These are phyloP conservation scores for Aulographum hederae DNA, from an alignment of 2,329 filamentous ascomycete genomes.

Conservation along the genomic window DNA sequence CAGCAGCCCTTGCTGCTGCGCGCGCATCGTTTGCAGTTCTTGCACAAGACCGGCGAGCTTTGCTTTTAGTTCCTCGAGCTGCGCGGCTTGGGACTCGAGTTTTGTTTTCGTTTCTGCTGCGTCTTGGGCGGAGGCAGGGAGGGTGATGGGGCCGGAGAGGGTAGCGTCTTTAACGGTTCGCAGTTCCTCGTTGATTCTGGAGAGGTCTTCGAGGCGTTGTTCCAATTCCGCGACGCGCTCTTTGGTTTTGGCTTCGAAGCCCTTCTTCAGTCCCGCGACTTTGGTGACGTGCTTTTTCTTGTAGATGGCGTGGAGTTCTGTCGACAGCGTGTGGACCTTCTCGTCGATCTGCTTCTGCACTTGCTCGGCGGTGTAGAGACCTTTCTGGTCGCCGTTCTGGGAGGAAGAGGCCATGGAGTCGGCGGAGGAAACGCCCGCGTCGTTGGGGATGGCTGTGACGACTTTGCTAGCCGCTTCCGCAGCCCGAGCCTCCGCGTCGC, in stretches of 20 bases:
- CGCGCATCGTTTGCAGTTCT: slow-evolving; percentile 50
- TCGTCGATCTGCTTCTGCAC: slow-evolving; percentile 61
- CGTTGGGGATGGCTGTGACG: neutral
- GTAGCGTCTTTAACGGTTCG: slow-evolving; percentile 46
- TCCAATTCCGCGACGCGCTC: slow-evolving; percentile 73
- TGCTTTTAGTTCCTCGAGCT: slow-evolving; percentile 52
- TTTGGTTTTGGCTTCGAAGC: slow-evolving; percentile 73
- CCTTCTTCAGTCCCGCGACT: slow-evolving; percentile 69
- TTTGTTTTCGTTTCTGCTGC: slow-evolving; percentile 24
- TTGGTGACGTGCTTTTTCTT: slow-evolving; percentile 97
- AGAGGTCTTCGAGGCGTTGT: slow-evolving; percentile 46
- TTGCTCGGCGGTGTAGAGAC: slow-evolving; percentile 18
- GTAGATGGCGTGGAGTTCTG: slow-evolving; percentile 82
- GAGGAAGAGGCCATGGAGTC: too few species aligned
- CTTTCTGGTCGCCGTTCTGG: neutral
- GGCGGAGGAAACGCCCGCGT: too few species aligned
- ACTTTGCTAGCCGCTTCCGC: slow-evolving; percentile 36
- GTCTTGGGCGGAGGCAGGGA: slow-evolving; percentile 5
- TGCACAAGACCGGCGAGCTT: slow-evolving; percentile 58
- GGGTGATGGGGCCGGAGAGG: slow-evolving; percentile 31
- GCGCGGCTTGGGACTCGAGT: slow-evolving; percentile 45
- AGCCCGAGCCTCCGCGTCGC: slow-evolving; percentile 58
- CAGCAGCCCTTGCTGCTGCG: slow-evolving; percentile 49
- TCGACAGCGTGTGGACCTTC: slow-evolving; percentile 54
- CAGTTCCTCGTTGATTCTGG: slow-evolving; percentile 58